These are phyloP conservation scores for Trifolium fragiferum DNA, from an alignment of 306 rosid species.

Conservation along the genomic window DNA sequence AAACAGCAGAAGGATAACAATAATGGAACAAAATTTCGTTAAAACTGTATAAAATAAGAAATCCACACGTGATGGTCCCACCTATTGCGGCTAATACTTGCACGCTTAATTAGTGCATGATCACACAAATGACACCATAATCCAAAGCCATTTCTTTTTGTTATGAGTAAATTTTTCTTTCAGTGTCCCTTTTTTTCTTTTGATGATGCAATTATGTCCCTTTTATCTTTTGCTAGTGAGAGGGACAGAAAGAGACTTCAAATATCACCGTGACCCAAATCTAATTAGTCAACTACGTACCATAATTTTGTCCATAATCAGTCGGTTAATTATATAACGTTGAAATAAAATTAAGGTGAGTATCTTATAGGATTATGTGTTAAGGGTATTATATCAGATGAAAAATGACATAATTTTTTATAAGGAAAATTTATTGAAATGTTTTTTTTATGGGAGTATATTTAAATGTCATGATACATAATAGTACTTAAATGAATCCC, in stretches of 20 bases:
- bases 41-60: constrained; percentile 15
- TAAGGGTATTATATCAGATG: too few relatives aligned
- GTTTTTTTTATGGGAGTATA: too few relatives aligned
- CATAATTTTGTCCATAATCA: constrained; percentile 32
- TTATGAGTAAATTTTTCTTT: neutral
- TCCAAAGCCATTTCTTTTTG: constrained; percentile 26
- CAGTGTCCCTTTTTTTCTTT: neutral
- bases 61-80: constrained; percentile 46
- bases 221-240: constrained; percentile 22
- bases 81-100: constrained; percentile 27
- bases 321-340: neutral
- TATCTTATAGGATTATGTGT: too few relatives aligned
- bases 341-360: too few relatives aligned
- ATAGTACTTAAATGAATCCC: too few relatives aligned
- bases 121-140: constrained; percentile 41
- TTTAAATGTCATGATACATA: too few relatives aligned
- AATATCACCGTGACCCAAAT: constrained; percentile 38
- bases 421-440: too few relatives aligned
- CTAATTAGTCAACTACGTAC: constrained; percentile 34
- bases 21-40: constrained; percentile 26
- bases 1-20: neutral
- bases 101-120: constrained; percentile 44
- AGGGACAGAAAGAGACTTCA: constrained; percentile 41
- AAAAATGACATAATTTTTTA: too few relatives aligned
- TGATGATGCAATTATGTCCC: constrained; percentile 30